Evolutionary conservation across 2,329 filamentous ascomycete species (phyloP).

Genomic region (Calonectria honghensis): DNA sequence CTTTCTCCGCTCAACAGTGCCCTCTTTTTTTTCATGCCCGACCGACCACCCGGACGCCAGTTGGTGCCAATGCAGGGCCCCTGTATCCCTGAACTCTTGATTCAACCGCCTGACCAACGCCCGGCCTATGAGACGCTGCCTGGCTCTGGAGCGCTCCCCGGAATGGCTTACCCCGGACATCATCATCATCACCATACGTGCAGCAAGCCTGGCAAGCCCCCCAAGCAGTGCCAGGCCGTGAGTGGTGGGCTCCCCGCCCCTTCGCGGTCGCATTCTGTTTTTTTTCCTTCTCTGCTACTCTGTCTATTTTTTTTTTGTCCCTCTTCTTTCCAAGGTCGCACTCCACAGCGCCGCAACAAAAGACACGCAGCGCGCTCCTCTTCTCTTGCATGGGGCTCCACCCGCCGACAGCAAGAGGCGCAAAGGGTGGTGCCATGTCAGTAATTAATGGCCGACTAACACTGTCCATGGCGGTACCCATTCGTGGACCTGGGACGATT

Average conservation of each 20-base stretch:
- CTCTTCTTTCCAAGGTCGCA: neutral
- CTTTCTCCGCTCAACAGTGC: neutral
- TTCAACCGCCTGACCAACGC: constrained; percentile 54
- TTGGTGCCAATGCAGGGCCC: constrained; percentile 28
- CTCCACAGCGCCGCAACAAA: constrained; percentile 1
- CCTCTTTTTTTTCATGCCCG: constrained; percentile 43
- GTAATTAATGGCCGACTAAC: constrained; percentile 5
- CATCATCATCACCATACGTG: constrained; percentile 36
- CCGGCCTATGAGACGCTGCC: constrained; percentile 46
- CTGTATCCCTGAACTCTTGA: constrained; percentile 52
- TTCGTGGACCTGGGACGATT: neutral
- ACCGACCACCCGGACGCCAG: constrained; percentile 37
- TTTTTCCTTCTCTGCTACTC: neutral
- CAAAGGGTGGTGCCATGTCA: constrained; percentile 14
- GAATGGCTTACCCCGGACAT: constrained; percentile 52
- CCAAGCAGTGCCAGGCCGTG: neutral
- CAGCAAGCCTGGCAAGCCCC: constrained; percentile 32
- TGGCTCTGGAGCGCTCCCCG: constrained; percentile 40
- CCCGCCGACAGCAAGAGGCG: neutral
- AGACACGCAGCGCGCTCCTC: neutral
- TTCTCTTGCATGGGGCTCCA: constrained; percentile 2
- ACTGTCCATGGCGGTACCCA: neutral
- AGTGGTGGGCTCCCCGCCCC: neutral
- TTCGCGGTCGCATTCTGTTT: neutral
- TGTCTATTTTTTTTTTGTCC: neutral